phyloP scores from a whole-genome alignment of 768 basidiomycete genomes.

The Roridomyces roridus region DNA sequence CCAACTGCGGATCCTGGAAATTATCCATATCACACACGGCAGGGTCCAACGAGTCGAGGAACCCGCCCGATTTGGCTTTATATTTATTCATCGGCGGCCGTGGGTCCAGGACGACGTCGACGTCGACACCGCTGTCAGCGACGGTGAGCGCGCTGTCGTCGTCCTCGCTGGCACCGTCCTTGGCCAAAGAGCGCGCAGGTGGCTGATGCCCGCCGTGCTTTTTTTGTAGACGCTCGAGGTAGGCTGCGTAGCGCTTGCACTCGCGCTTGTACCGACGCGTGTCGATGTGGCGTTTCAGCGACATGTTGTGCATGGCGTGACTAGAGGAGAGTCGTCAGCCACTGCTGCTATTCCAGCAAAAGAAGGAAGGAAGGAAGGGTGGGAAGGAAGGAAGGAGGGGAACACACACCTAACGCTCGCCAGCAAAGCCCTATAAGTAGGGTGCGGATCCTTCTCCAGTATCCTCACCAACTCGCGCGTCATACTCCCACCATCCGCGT shows the following conservation, averaged over 20 bases:
- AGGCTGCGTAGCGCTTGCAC: constrained; percentile 1
- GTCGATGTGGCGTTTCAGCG: constrained; percentile 16
- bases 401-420: constrained; percentile 7
- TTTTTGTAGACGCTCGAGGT: background rate
- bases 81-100: background rate
- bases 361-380: background rate
- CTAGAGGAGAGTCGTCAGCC: background rate
- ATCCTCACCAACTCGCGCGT: constrained; percentile 21
- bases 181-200: background rate
- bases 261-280: constrained; percentile 16
- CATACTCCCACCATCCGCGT: constrained; percentile 19
- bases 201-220: background rate
- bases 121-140: background rate
- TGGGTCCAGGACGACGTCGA: background rate
- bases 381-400: background rate
- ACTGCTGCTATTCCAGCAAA: background rate
- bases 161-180: background rate
- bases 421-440: constrained; percentile 10
- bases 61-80: constrained; percentile 14
- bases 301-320: constrained; percentile 18
- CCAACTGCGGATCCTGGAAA: constrained; percentile 21
- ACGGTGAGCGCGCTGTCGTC: background rate
- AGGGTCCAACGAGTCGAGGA: background rate
- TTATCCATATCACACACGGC: constrained; percentile 15
- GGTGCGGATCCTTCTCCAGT: constrained; percentile 21